Base-by-base conservation (phyloP, 140 eudicot species). In the Flaveria floridana region DNA sequence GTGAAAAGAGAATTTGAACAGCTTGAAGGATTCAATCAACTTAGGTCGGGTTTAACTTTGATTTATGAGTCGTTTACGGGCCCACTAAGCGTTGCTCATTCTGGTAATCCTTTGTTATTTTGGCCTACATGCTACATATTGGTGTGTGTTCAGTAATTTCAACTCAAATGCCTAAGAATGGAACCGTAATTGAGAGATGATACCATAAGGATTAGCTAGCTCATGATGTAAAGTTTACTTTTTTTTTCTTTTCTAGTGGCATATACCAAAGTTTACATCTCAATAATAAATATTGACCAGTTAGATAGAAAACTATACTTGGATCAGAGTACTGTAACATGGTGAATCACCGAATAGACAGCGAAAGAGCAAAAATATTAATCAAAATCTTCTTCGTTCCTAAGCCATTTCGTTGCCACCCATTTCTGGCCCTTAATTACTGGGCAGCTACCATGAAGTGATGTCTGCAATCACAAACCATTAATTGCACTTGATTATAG, bases 401-500 rank as follows among this genome's bases (percentile, higher is more conserved):
- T 83, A 65, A 95, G 84, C 99, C 99, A 95, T 85, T 95, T 95
- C 10, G 99, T 95, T 34, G 99, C 99, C 67, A 95, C 99, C 99
- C 99, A 95, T 84, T 95, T 95, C 78, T 91, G 84, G 75, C 99
- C 99, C 84, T 77, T 87, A 26, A 88, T 77, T 12, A 95, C 99
- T 21, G 97, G 90, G 73, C 99, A 95, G 82, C 99, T 95, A 68
- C 99, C 99, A 74, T 95, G 99, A 71, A 91, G 91, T 19, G 99
- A 95, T 62, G 87, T 81, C 99, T 95, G 91, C 79, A 75, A 66
- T 57, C 39, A 62, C 4, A 3, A 75, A 65, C 25, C 68, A 72
- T 34, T 2, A 25, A 42, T 25, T 21, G 30, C 34, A 57, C 14
- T 57, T 57, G 4, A 59, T 59, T 34, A 23, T 61, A 10, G 52